These are phyloP conservation scores for Ceratobasidium sp. DNA, from an alignment of 1,284 basidiomycete species.

Conservation along the genomic window DNA sequence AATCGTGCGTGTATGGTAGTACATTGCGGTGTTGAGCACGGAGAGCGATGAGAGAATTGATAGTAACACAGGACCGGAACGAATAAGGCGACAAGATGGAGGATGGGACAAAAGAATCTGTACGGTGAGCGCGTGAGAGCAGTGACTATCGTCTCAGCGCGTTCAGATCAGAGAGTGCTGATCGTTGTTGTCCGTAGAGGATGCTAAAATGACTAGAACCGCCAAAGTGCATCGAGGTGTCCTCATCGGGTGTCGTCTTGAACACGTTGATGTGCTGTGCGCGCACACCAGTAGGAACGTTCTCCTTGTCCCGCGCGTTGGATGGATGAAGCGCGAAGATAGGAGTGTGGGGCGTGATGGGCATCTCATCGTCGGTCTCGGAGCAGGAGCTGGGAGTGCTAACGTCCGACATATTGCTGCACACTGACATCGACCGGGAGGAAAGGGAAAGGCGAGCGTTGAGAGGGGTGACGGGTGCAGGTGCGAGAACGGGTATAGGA, in stretches of 20 bases:
- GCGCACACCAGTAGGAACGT: constrained; percentile 61
- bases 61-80: constrained; percentile 43
- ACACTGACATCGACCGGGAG: constrained; percentile 35
- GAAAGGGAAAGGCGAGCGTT: constrained; percentile 63
- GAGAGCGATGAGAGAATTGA: constrained; percentile 40
- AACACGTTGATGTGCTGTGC: constrained; percentile 32
- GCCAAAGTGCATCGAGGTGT: constrained; percentile 39
- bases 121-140: background rate
- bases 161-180: constrained; percentile 40
- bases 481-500: constrained; percentile 57
- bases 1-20: constrained; percentile 40
- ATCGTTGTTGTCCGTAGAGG: constrained; percentile 40
- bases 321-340: constrained; percentile 58
- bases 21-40: constrained; percentile 41
- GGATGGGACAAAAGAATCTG: constrained; percentile 20
- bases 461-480: constrained; percentile 79
- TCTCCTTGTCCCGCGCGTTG: constrained; percentile 78
- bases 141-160: constrained; percentile 27
- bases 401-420: constrained; percentile 39
- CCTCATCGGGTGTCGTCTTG: constrained; percentile 35
- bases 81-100: constrained; percentile 39
- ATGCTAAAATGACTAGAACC: constrained; percentile 35
- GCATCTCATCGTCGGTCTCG: constrained; percentile 56
- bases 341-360: constrained; percentile 78
- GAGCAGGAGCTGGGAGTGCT: constrained; percentile 41